Conservation (phyloP, 2,329 filamentous ascomycete species). For the Colletotrichum acutatum region DNA sequence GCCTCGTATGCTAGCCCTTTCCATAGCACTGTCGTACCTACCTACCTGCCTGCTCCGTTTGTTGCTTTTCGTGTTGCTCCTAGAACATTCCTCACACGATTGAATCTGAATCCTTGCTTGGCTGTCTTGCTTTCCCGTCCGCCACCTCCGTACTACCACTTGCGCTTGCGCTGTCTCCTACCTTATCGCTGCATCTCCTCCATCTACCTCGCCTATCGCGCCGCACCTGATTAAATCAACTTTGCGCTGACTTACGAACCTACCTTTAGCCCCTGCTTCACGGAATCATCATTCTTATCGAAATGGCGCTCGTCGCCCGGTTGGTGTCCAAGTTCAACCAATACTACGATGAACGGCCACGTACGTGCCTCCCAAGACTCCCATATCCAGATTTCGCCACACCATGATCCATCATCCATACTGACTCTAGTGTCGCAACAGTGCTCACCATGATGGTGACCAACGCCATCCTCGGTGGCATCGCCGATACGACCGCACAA, state of each 20-base stretch:
- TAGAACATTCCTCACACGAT: slow-evolving; percentile 6
- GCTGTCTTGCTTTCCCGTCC: slow-evolving; percentile 1
- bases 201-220: neutral
- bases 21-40: slow-evolving; percentile 11
- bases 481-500: slow-evolving; percentile 96
- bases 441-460: slow-evolving; percentile 99
- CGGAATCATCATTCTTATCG: slow-evolving; percentile 83
- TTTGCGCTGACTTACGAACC: slow-evolving; percentile 14
- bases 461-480: slow-evolving; percentile 93
- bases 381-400: neutral
- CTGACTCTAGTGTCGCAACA: slow-evolving; percentile 46
- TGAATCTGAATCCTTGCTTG: slow-evolving; percentile 12
- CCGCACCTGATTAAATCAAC: neutral
- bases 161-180: neutral
- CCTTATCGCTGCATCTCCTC: neutral
- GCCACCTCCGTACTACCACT: neutral
- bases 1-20: slow-evolving; percentile 67
- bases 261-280: slow-evolving; percentile 83
- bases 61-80: neutral
- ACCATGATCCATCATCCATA: neutral
- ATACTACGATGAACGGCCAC: slow-evolving; percentile 91
- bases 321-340: slow-evolving; percentile 89
- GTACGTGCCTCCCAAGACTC: slow-evolving; percentile 57
- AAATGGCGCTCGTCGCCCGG: slow-evolving; percentile 87
- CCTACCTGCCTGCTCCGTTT: neutral